Conservation (phyloP, 176 grass and related monocot species). For the Juncus inflexus region DNA sequence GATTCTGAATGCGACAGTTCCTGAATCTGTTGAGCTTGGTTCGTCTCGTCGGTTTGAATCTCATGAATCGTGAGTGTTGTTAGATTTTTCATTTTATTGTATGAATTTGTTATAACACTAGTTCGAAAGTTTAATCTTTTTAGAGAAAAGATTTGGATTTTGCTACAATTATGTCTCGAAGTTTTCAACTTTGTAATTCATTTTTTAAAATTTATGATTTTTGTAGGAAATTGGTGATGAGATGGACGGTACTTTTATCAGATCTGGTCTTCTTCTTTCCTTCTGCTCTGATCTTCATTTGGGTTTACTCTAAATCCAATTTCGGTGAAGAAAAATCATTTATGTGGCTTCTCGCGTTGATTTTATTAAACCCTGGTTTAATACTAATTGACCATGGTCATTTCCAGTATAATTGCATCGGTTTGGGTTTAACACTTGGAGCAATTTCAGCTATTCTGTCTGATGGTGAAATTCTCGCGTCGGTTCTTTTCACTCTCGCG, state of each 20-base stretch:
- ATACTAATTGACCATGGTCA: conserved; percentile 85
- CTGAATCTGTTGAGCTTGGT: conserved; percentile 55
- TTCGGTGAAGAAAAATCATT: conserved; percentile 26
- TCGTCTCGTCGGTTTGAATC: conserved; percentile 82
- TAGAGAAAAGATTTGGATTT: background rate
- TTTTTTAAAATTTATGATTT: conserved; percentile 10
- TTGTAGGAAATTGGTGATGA: conserved; percentile 76
- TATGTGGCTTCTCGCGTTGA: conserved; percentile 71
- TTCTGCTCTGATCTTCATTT: conserved; percentile 60
- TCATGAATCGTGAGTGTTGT: conserved; percentile 40
- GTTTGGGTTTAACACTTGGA: conserved; percentile 74
- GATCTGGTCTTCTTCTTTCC: conserved; percentile 72
- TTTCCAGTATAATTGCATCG: conserved; percentile 99
- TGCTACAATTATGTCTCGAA: background rate
- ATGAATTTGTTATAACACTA: background rate
- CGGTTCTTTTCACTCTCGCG: conserved; percentile 75
- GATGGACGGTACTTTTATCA: conserved; percentile 80
- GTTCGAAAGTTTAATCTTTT: conserved; percentile 2
- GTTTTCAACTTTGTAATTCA: background rate
- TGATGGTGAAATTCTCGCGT: conserved; percentile 47
- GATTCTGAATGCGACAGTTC: conserved; percentile 66
- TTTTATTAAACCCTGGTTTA: conserved; percentile 70
- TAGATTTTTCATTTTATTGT: background rate
- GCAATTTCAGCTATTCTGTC: conserved; percentile 59
- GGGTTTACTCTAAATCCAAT: conserved; percentile 42